Conservation (phyloP, 1,284 basidiomycete species). For the Polyporus tsugae region DNA sequence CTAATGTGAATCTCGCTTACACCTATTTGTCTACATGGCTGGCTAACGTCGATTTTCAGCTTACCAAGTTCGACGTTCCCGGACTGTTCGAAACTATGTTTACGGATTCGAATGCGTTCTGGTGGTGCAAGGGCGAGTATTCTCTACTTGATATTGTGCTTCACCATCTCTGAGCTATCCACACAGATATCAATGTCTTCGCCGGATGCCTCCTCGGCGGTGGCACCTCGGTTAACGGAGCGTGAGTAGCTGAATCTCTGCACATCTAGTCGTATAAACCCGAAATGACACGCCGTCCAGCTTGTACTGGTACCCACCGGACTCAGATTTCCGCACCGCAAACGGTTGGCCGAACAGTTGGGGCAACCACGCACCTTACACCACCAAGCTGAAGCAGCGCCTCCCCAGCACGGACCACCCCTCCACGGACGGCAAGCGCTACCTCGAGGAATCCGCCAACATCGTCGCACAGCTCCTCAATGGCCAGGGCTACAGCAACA, state of each 20-base stretch:
- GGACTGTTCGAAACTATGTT: conserved; percentile 73
- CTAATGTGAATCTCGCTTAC: conserved; percentile 47
- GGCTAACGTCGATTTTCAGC: conserved; percentile 41
- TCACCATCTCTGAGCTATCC: conserved; percentile 4
- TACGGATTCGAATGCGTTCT: conserved; percentile 60
- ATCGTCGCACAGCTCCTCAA: conserved; percentile 55
- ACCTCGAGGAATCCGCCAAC: conserved; percentile 58
- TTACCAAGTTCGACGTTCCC: conserved; percentile 72
- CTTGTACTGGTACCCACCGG: conserved; percentile 65
- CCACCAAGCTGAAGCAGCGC: conserved; percentile 55
- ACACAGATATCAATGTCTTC: conserved; percentile 61
- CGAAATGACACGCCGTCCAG: conserved; percentile 39
- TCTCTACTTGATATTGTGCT: background rate
- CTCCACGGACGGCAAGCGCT: conserved; percentile 67
- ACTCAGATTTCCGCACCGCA: conserved; percentile 57
- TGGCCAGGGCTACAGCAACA: conserved; percentile 56
- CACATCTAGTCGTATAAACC: no score
- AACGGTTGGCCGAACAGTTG: conserved; percentile 65
- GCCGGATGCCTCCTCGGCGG: conserved; percentile 72
- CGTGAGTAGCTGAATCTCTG: conserved; percentile 49
- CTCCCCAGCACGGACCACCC: conserved; percentile 67
- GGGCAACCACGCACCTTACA: conserved; percentile 59
- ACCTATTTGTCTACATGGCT: background rate
- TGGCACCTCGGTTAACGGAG: conserved; percentile 70
- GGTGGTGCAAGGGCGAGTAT: conserved; percentile 66